These are phyloP conservation scores for Xylaria sp. DNA, from an alignment of 2,329 filamentous ascomycete genomes.

Conservation along the genomic window DNA sequence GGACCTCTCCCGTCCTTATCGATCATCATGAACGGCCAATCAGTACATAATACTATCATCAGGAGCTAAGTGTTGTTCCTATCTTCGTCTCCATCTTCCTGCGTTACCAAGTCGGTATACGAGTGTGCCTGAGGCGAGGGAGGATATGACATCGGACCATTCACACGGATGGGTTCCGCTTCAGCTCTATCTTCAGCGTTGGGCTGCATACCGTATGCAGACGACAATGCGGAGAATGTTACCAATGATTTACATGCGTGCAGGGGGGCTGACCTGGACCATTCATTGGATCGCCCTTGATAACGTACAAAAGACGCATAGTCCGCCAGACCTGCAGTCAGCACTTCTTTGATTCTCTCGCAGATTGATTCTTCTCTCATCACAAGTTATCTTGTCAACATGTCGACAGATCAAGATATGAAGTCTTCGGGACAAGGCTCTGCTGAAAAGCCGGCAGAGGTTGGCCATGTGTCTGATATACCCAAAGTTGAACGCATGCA, in stretches of 20 bases:
- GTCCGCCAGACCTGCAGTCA: background rate
- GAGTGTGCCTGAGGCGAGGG: background rate
- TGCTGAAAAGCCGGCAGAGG: slow-evolving; percentile 36
- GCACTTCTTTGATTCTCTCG: background rate
- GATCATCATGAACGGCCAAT: background rate
- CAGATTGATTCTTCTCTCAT: background rate
- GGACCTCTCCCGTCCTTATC: background rate
- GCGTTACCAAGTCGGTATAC: slow-evolving; percentile 4
- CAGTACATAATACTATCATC: background rate
- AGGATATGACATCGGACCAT: background rate
- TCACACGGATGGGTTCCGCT: background rate
- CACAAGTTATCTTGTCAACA: slow-evolving; percentile 4
- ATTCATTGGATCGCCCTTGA: slow-evolving; percentile 3
- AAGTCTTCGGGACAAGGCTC: slow-evolving; percentile 19
- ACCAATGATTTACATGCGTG: slow-evolving; percentile 12
- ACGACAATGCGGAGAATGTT: slow-evolving; percentile 21
- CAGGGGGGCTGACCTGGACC: slow-evolving; percentile 6
- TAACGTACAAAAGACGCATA: slow-evolving; percentile 13
- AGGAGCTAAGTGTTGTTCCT: background rate
- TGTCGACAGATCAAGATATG: slow-evolving; percentile 18
- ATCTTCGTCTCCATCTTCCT: background rate
- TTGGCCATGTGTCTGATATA: slow-evolving; percentile 25
- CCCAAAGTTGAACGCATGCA: slow-evolving; percentile 32
- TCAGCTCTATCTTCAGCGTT: background rate
- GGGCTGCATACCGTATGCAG: slow-evolving; percentile 2